Conservation (phyloP, 2,329 filamentous ascomycete species). For the Trichoderma sp. region DNA sequence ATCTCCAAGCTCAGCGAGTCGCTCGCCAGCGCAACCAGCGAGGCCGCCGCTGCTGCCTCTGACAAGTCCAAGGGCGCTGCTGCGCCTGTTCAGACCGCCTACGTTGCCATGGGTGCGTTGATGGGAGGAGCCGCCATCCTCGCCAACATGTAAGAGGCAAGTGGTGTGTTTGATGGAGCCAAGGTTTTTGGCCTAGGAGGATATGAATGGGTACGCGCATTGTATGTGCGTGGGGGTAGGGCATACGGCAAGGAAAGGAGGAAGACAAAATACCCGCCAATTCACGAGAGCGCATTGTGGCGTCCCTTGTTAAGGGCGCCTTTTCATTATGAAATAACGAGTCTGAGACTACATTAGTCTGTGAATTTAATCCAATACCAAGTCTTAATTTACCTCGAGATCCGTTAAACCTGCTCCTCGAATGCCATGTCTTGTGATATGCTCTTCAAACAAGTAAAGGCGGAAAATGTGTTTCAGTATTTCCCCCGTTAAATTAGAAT, state of each 20-base stretch:
- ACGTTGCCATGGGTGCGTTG: conserved; percentile 49
- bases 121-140: conserved; percentile 50
- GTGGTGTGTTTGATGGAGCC: background rate
- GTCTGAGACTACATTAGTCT: conserved; percentile 21
- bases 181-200: background rate
- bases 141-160: conserved; percentile 44
- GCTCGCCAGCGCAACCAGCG: conserved; percentile 27
- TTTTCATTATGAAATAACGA: conserved; percentile 8
- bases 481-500: too few species aligned
- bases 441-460: background rate
- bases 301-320: conserved; percentile 1
- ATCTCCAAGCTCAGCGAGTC: conserved; percentile 30
- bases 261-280: conserved; percentile 14
- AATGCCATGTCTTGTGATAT: background rate
- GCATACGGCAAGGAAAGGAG: background rate
- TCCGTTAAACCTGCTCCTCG: too few species aligned
- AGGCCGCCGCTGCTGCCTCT: conserved; percentile 28
- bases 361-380: background rate
- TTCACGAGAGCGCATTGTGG: background rate
- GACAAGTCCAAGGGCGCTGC: conserved; percentile 29
- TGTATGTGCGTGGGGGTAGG: background rate
- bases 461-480: background rate
- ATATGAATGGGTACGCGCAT: background rate
- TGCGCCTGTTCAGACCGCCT: conserved; percentile 44
- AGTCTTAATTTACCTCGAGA: conserved; percentile 8